phyloP scores from a whole-genome alignment of 371 early-diverging fungal species.

The Dichotomocladium elegans region DNA sequence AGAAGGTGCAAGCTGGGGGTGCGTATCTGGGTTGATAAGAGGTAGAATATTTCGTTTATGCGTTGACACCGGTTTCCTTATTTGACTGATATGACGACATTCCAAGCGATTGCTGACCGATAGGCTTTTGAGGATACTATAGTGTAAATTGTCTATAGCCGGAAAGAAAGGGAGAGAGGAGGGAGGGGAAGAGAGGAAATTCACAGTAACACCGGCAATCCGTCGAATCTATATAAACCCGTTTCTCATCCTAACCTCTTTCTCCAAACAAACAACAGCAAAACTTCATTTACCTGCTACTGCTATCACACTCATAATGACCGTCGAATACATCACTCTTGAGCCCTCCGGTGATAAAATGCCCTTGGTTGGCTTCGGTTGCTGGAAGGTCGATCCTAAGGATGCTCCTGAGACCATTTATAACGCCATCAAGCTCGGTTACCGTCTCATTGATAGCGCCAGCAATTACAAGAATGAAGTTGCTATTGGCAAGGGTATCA shows the following conservation, averaged over 20 bases:
- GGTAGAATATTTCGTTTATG: too few species aligned
- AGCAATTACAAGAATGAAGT: constrained; percentile 53
- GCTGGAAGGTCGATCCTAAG: constrained; percentile 32
- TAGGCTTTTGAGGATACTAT: too few species aligned
- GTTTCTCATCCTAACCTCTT: background rate
- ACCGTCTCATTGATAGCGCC: constrained; percentile 26
- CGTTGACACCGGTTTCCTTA: background rate
- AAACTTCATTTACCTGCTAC: too few species aligned
- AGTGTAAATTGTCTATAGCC: background rate
- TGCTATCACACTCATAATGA: constrained; percentile 6
- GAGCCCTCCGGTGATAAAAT: constrained; percentile 16
- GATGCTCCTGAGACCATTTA: constrained; percentile 18
- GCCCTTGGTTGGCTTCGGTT: constrained; percentile 21
- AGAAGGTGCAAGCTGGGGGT: too few species aligned
- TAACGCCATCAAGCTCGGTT: constrained; percentile 22
- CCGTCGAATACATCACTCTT: constrained; percentile 16
- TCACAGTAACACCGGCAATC: background rate
- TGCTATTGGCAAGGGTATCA: constrained; percentile 43
- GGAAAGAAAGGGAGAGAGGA: too few species aligned
- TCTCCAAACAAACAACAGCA: background rate
- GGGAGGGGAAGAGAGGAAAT: too few species aligned
- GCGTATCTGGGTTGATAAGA: too few species aligned
- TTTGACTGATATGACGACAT: background rate
- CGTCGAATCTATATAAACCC: background rate
- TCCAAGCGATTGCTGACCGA: too few species aligned